Evolutionary conservation across 345 rosid genomes (phyloP), one percentile per base, ranked within the genome.

Genomic region (Gossypium stocksii): DNA sequence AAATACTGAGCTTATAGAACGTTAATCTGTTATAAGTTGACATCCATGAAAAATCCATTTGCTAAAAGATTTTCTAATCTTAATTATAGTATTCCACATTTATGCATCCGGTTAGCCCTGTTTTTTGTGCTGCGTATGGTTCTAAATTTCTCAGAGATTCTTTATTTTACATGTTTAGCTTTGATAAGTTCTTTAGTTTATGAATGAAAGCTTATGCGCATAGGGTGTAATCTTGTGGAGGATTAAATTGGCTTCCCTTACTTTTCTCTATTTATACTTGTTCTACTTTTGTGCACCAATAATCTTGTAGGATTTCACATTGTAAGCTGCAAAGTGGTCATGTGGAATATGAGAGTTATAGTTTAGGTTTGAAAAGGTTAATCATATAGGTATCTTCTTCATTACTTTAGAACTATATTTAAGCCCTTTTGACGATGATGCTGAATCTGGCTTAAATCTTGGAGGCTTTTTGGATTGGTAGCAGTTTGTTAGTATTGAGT

Each of bases 1-100:
- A 9, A 56, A 41, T 17, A 23, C 45, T 72, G 54, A 38, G 66
- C 67, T 58, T 56, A 19, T 20, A 45, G 75, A 72, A 58, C 66
- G 4, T 59, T 59, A 20, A 11, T 15, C 11, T 59, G 57, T 72
- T 72, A 59, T 3, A 22, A 43, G 41, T 23, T 57, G 16, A 22
- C 54, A 46, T 58, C 20, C 75, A 45, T 59, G 15, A 23, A 57
- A 45, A 45, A 69, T 45, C 13, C 56, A 10, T 59, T 20, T 59
- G 6, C 56, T 72, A 43, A 59, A 72, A 59, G 57, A 72, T 59
- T 58, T 57, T 45, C 56, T 13, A 20, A 44, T 56, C 22, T 57
- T 44, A 22, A 44, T 46, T 27, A 22, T 56, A 43, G 49, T 70
- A 56, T 19, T 27, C 56, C 7, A n/a, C 44, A 53, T 27, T 51